Percentiles rank a stretch among this genome's conserved stretches.
These are phyloP conservation scores for Kwoniella shandongensis DNA, from an alignment of 768 basidiomycete genomes.

Conservation along the genomic window DNA sequence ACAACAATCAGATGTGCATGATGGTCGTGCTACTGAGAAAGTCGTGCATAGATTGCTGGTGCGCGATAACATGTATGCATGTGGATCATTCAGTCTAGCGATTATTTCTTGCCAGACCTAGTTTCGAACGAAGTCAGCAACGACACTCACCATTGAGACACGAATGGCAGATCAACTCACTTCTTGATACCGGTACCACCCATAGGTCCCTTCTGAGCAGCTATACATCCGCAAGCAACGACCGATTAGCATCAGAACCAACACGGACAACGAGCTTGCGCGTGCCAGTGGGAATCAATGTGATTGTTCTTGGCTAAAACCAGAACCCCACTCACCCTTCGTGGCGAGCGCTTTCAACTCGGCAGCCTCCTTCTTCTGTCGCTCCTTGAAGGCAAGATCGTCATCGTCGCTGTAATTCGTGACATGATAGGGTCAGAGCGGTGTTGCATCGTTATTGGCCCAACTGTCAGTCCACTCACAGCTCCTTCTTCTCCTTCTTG, in stretches of 20 bases:
- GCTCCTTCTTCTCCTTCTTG: conserved; percentile 46
- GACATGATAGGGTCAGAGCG: background rate
- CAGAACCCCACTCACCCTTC: conserved; percentile 26
- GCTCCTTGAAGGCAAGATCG: conserved; percentile 43
- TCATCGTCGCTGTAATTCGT: conserved; percentile 38
- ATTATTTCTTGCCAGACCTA: conserved; percentile 43
- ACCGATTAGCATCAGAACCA: conserved; percentile 1
- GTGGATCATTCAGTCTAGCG: no score
- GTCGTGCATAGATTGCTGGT: no score
- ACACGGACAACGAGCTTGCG: no score
- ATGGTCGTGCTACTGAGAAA: no score
- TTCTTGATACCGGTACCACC: conserved; percentile 48
- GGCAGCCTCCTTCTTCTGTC: conserved; percentile 36
- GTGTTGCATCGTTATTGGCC: no score
- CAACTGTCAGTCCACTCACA: conserved; percentile 22
- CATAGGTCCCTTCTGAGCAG: conserved; percentile 40
- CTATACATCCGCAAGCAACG: conserved; percentile 2
- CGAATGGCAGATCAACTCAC: conserved; percentile 19
- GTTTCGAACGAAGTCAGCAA: background rate
- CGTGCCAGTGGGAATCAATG: no score
- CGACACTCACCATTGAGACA: background rate
- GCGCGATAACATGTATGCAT: background rate
- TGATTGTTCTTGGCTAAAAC: background rate
- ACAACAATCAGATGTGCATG: no score
- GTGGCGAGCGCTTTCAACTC: conserved; percentile 31